Evolutionary conservation across 768 basidiomycete species (phyloP), one percentile per base, ranked within the genome.

Genomic region (Sistotremastrum suecicum): DNA sequence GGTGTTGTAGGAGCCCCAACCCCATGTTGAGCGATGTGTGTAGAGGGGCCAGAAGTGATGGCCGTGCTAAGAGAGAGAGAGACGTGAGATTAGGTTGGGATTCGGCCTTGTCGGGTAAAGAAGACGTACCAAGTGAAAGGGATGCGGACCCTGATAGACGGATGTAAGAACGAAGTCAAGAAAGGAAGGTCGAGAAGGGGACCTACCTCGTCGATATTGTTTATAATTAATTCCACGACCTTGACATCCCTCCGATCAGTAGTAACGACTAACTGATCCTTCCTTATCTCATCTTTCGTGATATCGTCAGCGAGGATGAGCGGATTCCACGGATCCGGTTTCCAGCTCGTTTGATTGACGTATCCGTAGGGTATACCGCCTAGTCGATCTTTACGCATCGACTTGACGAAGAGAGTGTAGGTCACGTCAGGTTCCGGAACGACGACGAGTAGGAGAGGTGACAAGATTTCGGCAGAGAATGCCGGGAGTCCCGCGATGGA

Each of bases 31-130:
- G n/a, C 41, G 34, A 28, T 31, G 35, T 3, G 43, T 39, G 31
- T 37, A 38, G 5, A 51, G 38, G n/a, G 50, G 50, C 34, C 46
- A 51, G 30, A 51, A 51, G 40, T 51, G 50, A 34, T 51, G 50
- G 34, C 50, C 50, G 39, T 51, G 50, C 50, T 51, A 20, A 12
- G 34, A 34, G 42, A 9, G 34, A 44, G 34, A 32, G 39, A 10
- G 11, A n/a, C 37, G 20, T n/a, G 33, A 9, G 31, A 39, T 6
- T 7, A 34, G 37, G 20, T 11, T 47, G 9, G 3, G 1, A 41
- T 32, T 20, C 20, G 9, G n/a, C n/a, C n/a, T n/a, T n/a, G n/a
- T n/a, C 34, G 38, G 12, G 12, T 20, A 1, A 8, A n/a, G 7
- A 32, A 7, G 5, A 43, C 41, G 2, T 41, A 51, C 50, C 34